Evolutionary conservation across 2,329 filamentous ascomycete species (phyloP).

Genomic region (Nakataea oryzae): DNA sequence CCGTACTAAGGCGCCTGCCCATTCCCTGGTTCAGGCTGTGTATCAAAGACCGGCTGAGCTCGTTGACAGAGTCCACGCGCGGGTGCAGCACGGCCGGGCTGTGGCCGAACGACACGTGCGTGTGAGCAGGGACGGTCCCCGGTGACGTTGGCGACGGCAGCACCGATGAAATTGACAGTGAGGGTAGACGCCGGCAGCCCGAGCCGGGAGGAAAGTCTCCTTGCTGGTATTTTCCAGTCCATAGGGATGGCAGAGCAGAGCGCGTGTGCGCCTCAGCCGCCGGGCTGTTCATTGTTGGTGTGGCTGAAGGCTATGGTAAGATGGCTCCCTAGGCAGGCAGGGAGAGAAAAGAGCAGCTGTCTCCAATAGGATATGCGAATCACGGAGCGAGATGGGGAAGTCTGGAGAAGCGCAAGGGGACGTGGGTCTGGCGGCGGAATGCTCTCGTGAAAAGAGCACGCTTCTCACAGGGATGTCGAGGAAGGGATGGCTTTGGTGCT

Average conservation of each 20-base stretch:
- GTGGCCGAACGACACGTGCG: background rate
- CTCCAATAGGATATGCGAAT: too few species aligned
- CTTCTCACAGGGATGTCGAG: too few species aligned
- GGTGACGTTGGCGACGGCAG: constrained; percentile 1
- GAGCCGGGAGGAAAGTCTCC: background rate
- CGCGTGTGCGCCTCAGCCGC: background rate
- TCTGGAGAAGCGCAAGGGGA: too few species aligned
- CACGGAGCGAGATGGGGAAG: too few species aligned
- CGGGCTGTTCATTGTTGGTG: background rate
- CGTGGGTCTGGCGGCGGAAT: too few species aligned
- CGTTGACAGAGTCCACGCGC: background rate
- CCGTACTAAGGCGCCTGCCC: background rate
- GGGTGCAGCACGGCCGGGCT: background rate
- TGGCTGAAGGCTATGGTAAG: background rate
- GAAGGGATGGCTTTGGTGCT: too few species aligned
- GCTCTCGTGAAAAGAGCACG: too few species aligned
- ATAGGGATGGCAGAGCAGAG: background rate
- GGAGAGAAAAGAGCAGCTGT: too few species aligned
- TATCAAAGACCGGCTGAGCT: background rate
- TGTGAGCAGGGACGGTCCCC: background rate
- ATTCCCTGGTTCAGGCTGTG: background rate
- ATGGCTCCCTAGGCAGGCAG: too few species aligned
- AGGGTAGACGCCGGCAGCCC: background rate
- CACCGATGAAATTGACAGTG: background rate
- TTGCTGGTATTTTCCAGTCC: constrained; percentile 1